Evolutionary conservation across 192 early-diverging fungal genomes (phyloP), one percentile per base, ranked within the genome.

Genomic region (Linnemannia hyalina): DNA sequence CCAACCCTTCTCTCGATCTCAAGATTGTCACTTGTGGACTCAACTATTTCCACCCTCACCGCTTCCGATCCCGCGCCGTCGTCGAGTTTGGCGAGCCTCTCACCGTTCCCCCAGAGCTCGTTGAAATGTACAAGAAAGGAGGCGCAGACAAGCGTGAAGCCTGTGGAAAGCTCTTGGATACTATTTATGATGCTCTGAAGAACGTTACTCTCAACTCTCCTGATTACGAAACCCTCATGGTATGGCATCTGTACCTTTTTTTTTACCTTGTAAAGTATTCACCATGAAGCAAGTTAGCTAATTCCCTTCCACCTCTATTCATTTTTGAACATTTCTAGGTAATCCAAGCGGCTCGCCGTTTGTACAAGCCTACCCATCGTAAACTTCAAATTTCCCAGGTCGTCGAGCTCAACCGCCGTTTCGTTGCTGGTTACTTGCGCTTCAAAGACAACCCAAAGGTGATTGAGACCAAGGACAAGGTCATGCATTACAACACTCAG

Each of bases 51-150:
- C 96, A 99, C 86, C 95, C 98, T 23, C 94, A 94, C 88, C 91
- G 95, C 89, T 99, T 99, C 94, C 94, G 99, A 72, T 98, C 97
- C 13, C 95, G 97, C 73, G 97, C 98, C n/a, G 98, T 99, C 49
- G 93, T 99, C 52, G 98, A 99, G 88, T 99, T 97, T 92, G 97
- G 99, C 47, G 92, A 96, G 54, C 97, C 97, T 0, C 95, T 99
- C 76, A 91, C 93, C 18, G 92, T 99, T 9, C 88, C 95, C 18
- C 78, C 87, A 9, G 95, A 97, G 79, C 88, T 96, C 6, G 95
- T 99, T n/a, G 93, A 93, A 40, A 92, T 94, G 82, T 99, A 96
- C 89, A 94, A 90, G 71, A 80, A 87, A 46, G 98, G 98, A 73
- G 99, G 99, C 13, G 77, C 85, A 0, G 93, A 95, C 3, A 97